Evolutionary conservation across 2,329 filamentous ascomycete genomes (phyloP).

Genomic region (Cladorrhinum sp.): DNA sequence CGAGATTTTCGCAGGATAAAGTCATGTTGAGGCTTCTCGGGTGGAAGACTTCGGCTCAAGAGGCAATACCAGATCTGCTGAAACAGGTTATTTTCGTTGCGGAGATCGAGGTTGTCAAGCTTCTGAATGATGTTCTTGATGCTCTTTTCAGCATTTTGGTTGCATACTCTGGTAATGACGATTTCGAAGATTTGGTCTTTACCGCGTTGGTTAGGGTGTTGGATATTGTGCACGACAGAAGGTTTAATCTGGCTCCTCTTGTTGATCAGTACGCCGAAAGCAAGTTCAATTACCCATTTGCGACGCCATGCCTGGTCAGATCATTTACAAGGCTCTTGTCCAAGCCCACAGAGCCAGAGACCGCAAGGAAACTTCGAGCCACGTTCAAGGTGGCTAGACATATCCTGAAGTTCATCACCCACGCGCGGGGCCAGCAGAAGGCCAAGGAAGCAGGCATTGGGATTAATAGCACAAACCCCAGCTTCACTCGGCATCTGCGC

Average conservation of each 20-base stretch:
- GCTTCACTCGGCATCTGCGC: conserved; percentile 78
- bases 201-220: conserved; percentile 84
- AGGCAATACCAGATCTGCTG: conserved; percentile 70
- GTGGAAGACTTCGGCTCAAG: conserved; percentile 75
- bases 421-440: conserved; percentile 79
- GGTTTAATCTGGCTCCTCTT: conserved; percentile 86
- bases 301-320: conserved; percentile 80
- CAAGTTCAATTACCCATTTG: conserved; percentile 89
- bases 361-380: conserved; percentile 77
- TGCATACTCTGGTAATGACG: conserved; percentile 85
- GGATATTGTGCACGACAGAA: conserved; percentile 88
- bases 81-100: conserved; percentile 88
- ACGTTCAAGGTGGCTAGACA: conserved; percentile 94
- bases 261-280: conserved; percentile 89
- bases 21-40: conserved; percentile 77
- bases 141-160: conserved; percentile 87
- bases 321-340: conserved; percentile 82
- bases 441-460: conserved; percentile 86
- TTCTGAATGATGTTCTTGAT: conserved; percentile 84
- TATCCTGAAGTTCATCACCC: conserved; percentile 91
- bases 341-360: conserved; percentile 78
- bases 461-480: conserved; percentile 68
- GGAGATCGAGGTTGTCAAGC: conserved; percentile 96
- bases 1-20: conserved; percentile 88
- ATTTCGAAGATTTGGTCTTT: conserved; percentile 91